Evolutionary conservation across 257 asterid genomes (phyloP).

Genomic region (Solanum lycopersicoides): DNA sequence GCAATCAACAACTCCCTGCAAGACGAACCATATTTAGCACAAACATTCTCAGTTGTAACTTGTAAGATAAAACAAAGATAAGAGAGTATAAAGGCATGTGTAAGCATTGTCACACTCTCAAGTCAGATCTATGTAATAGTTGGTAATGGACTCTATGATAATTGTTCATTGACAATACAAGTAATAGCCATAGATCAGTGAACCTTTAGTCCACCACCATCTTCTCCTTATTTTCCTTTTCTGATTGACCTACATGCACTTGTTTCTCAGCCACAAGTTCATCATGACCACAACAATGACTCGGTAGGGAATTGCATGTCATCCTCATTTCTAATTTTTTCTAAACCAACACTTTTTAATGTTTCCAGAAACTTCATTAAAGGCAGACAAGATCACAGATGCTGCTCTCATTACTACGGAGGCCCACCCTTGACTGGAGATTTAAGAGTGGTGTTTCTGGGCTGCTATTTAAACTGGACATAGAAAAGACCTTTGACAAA

Average conservation of each 20-base stretch:
- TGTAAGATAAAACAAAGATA: neutral
- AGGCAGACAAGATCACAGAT: neutral
- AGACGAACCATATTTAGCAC: neutral
- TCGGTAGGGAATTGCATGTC: neutral
- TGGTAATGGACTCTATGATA: neutral
- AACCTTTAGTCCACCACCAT: neutral
- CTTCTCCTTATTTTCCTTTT: neutral
- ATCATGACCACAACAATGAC: neutral
- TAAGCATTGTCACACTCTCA: neutral
- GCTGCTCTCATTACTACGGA: neutral
- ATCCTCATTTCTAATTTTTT: neutral
- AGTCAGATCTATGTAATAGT: neutral
- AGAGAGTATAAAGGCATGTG: neutral
- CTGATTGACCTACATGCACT: neutral
- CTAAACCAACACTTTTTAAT: neutral
- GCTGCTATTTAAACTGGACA: neutral
- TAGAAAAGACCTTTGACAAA: neutral
- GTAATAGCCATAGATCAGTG: neutral
- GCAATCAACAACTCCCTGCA: slow-evolving; percentile 57
- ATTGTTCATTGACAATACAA: neutral
- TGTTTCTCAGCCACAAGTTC: neutral
- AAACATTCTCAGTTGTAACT: neutral
- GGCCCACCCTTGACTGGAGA: neutral
- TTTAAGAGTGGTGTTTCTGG: neutral
- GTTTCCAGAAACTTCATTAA: neutral